Evolutionary conservation across 257 asterid genomes (phyloP).

Genomic region (Capsicum pubescens): DNA sequence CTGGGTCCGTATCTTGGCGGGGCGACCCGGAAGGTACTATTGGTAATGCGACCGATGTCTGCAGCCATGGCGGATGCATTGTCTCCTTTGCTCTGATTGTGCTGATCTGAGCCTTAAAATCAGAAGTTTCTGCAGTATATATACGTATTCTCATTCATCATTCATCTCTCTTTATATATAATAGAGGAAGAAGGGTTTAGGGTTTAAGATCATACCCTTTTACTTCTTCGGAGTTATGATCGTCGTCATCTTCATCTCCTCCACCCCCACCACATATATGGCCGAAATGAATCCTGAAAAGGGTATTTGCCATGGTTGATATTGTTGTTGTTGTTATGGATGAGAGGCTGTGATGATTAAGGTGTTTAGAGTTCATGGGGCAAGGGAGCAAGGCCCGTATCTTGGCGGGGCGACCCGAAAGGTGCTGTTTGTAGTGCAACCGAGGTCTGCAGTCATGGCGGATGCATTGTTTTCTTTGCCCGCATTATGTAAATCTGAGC

Average conservation of each 20-base stretch:
- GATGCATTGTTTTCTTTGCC: background rate
- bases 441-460: constrained; percentile 30
- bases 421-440: background rate
- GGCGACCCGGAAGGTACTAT: constrained; percentile 19
- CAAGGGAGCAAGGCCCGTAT: background rate
- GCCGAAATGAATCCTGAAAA: too few relatives aligned
- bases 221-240: background rate
- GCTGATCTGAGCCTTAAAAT: background rate
- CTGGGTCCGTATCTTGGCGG: constrained; percentile 31
- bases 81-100: background rate
- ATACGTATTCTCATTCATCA: background rate
- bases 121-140: too few relatives aligned
- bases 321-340: background rate
- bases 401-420: constrained; percentile 35
- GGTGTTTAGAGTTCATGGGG: background rate
- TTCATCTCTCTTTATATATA: too few relatives aligned
- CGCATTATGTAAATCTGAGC: background rate
- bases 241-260: background rate
- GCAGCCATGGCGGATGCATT: constrained; percentile 30
- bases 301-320: too few relatives aligned
- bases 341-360: constrained; percentile 24
- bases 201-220: background rate
- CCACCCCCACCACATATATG: background rate
- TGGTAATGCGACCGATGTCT: background rate
- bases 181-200: background rate